A percentile compares a stretch with the other conserved stretches of the same genome.
Evolutionary conservation across 176 grass and related monocot species (phyloP).

Genomic region (Bothriochloa decipiens): DNA sequence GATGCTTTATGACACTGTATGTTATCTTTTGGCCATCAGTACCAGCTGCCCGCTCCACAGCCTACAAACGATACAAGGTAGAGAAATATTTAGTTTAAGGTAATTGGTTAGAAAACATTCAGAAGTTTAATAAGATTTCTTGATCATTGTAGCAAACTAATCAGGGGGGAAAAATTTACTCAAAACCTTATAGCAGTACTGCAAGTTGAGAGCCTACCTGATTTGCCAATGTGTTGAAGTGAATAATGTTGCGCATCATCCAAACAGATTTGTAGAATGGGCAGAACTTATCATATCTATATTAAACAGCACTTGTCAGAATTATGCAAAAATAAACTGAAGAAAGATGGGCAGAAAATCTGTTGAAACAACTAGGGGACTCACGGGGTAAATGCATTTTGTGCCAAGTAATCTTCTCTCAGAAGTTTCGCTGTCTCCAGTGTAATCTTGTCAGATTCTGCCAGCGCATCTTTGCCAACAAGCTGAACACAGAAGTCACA

Average conservation of each 20-base stretch:
- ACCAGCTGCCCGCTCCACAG: constrained; percentile 79
- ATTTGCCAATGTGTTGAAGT: constrained; percentile 85
- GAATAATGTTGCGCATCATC: constrained; percentile 97
- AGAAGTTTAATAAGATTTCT: background rate
- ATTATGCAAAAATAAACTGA: constrained; percentile 1
- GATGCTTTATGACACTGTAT: constrained; percentile 82
- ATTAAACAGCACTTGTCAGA: background rate
- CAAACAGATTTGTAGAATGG: constrained; percentile 98
- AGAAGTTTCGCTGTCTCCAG: constrained; percentile 85
- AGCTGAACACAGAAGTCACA: constrained; percentile 49
- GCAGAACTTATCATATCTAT: constrained; percentile 90
- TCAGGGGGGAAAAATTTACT: background rate
- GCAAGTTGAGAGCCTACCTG: constrained; percentile 46
- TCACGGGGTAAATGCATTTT: constrained; percentile 91
- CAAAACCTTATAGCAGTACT: background rate
- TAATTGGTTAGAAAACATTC: background rate
- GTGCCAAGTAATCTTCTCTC: constrained; percentile 81
- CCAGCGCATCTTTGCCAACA: constrained; percentile 85
- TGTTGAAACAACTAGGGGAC: background rate
- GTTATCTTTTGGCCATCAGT: constrained; percentile 86
- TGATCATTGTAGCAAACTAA: background rate
- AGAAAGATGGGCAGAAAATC: background rate
- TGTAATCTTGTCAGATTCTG: constrained; percentile 85
- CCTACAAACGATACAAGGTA: constrained; percentile 38
- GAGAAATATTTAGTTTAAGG: background rate